phyloP scores from a whole-genome alignment of 306 rosid genomes.

The Gynostemma pentaphyllum region DNA sequence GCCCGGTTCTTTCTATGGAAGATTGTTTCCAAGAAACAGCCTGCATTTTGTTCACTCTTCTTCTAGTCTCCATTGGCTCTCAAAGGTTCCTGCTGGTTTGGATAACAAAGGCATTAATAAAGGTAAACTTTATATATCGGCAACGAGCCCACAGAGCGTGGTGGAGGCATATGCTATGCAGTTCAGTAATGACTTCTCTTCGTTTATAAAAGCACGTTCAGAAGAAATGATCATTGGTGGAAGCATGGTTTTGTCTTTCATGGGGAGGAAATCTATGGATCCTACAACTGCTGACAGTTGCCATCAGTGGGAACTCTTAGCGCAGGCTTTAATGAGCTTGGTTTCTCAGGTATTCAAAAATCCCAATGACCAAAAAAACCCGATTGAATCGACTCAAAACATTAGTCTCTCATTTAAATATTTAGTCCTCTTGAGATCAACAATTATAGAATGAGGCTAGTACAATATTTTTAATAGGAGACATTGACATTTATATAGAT shows the following conservation, averaged over 20 bases:
- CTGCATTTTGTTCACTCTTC: constrained; percentile 37
- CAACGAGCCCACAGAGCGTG: constrained; percentile 46
- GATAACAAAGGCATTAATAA: constrained; percentile 28
- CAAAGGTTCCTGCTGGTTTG: constrained; percentile 24
- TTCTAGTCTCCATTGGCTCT: constrained; percentile 33
- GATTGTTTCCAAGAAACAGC: constrained; percentile 28
- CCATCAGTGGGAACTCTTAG: constrained; percentile 61
- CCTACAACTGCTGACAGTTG: constrained; percentile 34
- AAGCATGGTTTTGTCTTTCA: constrained; percentile 49
- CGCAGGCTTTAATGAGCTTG: constrained; percentile 41
- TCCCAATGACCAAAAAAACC: no score
- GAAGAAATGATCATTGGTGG: constrained; percentile 41
- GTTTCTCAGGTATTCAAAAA: constrained; percentile 56
- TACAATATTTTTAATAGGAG: no score
- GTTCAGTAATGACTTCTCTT: constrained; percentile 36
- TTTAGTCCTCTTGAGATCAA: no score
- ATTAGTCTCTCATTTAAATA: no score
- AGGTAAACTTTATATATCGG: constrained; percentile 55
- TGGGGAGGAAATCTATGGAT: constrained; percentile 43
- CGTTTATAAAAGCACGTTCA: constrained; percentile 40
- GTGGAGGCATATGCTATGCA: constrained; percentile 45
- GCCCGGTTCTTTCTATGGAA: constrained; percentile 40
- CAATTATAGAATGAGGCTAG: no score
- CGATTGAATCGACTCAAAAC: not conserved
- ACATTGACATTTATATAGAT: no score